These are phyloP conservation scores for Penicillium sclerotiorum DNA, from an alignment of 2,329 filamentous ascomycete genomes.

Conservation along the genomic window DNA sequence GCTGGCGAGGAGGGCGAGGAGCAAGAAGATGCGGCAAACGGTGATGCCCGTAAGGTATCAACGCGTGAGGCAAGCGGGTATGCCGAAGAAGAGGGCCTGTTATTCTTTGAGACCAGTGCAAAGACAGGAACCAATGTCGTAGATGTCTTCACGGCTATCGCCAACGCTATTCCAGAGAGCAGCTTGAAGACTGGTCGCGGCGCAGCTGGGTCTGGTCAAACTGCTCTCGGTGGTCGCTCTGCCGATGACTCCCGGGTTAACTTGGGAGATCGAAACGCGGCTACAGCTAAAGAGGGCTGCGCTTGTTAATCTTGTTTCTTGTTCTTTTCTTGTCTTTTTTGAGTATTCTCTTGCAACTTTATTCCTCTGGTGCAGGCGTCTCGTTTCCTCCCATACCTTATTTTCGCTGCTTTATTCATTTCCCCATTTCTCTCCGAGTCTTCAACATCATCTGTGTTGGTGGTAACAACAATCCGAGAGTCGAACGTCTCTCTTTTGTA, in stretches of 20 bases:
- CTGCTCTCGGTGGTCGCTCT: constrained; percentile 55
- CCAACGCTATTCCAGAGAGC: constrained; percentile 96
- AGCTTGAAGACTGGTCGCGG: constrained; percentile 87
- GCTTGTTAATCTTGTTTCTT: constrained; percentile 65
- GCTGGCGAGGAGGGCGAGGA: constrained; percentile 55
- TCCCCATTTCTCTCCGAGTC: not conserved
- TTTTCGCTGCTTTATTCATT: not conserved
- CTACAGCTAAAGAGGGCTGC: constrained; percentile 84
- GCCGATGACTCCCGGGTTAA: constrained; percentile 71
- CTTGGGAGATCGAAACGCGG: constrained; percentile 71
- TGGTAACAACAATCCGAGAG: not conserved
- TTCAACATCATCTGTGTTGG: constrained; percentile 5
- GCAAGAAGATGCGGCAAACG: constrained; percentile 63
- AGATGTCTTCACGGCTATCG: constrained; percentile 97
- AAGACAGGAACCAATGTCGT: constrained; percentile 94
- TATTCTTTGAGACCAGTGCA: constrained; percentile 98
- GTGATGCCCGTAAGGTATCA: constrained; percentile 82
- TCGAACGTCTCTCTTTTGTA: not conserved
- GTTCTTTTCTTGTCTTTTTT: constrained; percentile 11
- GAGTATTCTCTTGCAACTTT: constrained; percentile 9
- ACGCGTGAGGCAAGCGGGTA: constrained; percentile 91
- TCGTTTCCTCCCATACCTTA: constrained; percentile 5
- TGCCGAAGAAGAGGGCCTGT: constrained; percentile 87
- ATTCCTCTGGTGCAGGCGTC: constrained; percentile 23
- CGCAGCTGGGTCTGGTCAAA: constrained; percentile 61